Evolutionary conservation across 805 yeast species (phyloP), one percentile per base, ranked within the genome.

Genomic region (Starmerella bombicola): DNA sequence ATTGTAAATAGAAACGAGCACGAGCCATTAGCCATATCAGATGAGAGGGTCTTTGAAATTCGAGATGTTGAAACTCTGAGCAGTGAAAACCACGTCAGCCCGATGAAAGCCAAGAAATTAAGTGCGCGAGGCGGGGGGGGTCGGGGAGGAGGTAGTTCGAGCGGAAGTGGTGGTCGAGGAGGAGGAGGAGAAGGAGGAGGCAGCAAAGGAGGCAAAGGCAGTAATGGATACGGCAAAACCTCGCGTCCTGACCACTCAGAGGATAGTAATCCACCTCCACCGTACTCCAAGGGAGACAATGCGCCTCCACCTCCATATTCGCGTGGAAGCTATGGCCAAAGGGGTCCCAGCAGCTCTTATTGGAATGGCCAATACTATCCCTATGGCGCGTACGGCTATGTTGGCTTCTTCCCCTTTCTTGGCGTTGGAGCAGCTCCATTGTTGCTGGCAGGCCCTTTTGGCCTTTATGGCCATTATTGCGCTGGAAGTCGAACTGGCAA

Each of bases 291-390:
- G 16, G 31, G 44, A 3, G n/a, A n/a, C n/a, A n/a, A n/a, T n/a
- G n/a, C n/a, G n/a, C 35, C 41, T 3, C 45, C 45, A 6, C 45
- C 40, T 3, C 37, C 40, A 4, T 36, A 36, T 15, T 13, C 16
- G 9, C 28, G 26, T 1, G 33, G 35, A 7, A 36, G 30, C 28
- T 41, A 41, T 23, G 45, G 45, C 12, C 32, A 37, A 26, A 20
- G 41, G 5, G 45, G 45, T 2, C 5, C 30, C 5, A 31, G 31
- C 10, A 35, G 30, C 16, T 15, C 32, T 16, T 38, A 33, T 33
- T 41, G 45, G 45, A 41, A 41, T 25, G 45, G 45, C 26, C 41
- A 37, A 25, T 41, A 41, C 38, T 41, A 37, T 16, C 45, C 45
- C 10, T 41, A 41, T 24, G 12, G 31, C 15, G 7, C 26, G 9